Evolutionary conservation across 1,284 basidiomycete genomes (phyloP), one percentile per base, ranked within the genome.

Genomic region (Cutaneotrichosporon sp.): DNA sequence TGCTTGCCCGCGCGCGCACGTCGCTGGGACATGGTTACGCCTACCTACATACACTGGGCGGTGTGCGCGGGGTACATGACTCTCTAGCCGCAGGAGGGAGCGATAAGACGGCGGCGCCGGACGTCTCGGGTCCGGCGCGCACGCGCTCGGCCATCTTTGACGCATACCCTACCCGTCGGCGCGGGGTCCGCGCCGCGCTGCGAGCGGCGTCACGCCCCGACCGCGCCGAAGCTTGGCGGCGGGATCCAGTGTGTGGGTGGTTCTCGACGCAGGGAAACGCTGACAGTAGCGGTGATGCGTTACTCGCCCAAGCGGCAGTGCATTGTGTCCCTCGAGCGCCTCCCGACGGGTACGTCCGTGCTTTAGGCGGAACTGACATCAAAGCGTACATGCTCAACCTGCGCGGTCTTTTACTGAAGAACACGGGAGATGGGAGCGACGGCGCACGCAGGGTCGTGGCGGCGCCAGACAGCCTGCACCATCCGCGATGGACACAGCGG

Each of bases 371-470:
- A 13, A 17, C 20, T 38, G 14, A 30, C 39, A n/a, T 15, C 21
- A 10, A 43, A 60, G 62, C 26, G 13, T 60, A 59, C 45, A 51
- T 62, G 51, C 37, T 64, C 42, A 58, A 50, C 18, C 55, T 61
- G 9, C 51, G 52, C 17, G 34, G 52, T 3, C 37, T 40, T 1
- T 17, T 41, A 3, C 37, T 30, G 14, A 18, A 30, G 15, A 44
- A 23, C 50, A 21, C 34, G 5, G 23, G 22, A 17, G 17, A 18
- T 20, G 5, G 23, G 22, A 17, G 17, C 14, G 17, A 8, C 37
- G 9, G 18, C 26, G 30, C 21, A n/a, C n/a, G 21, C 7, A 4
- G 14, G 15, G 30, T 39, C 38, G 8, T 49, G 18, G 30, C 58
- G 18, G 21, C 58, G 12, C 63, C 59, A 14, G 56, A 62, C 20